These are phyloP conservation scores for Laetiporus sulphureus DNA, from an alignment of 1,284 basidiomycete genomes.

Conservation along the genomic window DNA sequence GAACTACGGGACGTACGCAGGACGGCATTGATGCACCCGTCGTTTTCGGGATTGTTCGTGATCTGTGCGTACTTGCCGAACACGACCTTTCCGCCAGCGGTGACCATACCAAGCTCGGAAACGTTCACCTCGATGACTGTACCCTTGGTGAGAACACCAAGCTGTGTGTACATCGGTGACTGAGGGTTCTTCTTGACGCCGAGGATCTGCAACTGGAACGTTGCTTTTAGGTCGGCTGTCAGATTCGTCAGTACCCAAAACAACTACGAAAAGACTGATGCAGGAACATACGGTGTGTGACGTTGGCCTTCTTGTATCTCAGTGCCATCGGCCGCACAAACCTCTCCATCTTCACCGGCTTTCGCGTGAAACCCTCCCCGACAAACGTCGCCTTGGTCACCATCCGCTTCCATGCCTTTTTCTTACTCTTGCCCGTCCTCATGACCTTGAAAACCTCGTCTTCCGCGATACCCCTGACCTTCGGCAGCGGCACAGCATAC, in stretches of 20 bases:
- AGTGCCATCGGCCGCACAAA: conserved; percentile 98
- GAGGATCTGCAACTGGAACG: conserved; percentile 97
- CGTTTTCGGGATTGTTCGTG: conserved; percentile 94
- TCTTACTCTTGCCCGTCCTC: conserved; percentile 96
- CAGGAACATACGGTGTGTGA: conserved; percentile 85
- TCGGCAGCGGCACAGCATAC: conserved; percentile 94
- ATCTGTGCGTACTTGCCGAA: conserved; percentile 95
- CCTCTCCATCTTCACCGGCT: conserved; percentile 98
- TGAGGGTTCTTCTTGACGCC: conserved; percentile 99
- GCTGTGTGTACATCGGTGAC: conserved; percentile 93
- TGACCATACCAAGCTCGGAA: conserved; percentile 95
- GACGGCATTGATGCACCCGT: conserved; percentile 94
- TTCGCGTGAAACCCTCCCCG: conserved; percentile 95
- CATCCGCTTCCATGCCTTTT: conserved; percentile 99
- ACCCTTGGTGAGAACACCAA: conserved; percentile 97
- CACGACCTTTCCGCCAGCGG: conserved; percentile 94
- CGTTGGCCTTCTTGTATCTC: conserved; percentile 97
- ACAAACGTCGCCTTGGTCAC: conserved; percentile 99
- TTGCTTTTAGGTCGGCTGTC: conserved; percentile 92
- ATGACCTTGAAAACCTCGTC: conserved; percentile 99
- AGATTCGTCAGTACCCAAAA: conserved; percentile 7
- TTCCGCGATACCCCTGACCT: conserved; percentile 97
- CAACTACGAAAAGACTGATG: background rate
- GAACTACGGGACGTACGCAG: conserved; percentile 50
- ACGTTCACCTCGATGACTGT: conserved; percentile 99